Evolutionary conservation across 2,329 filamentous ascomycete species (phyloP).

Genomic region (Dryadomyces quercus-mongolicae): DNA sequence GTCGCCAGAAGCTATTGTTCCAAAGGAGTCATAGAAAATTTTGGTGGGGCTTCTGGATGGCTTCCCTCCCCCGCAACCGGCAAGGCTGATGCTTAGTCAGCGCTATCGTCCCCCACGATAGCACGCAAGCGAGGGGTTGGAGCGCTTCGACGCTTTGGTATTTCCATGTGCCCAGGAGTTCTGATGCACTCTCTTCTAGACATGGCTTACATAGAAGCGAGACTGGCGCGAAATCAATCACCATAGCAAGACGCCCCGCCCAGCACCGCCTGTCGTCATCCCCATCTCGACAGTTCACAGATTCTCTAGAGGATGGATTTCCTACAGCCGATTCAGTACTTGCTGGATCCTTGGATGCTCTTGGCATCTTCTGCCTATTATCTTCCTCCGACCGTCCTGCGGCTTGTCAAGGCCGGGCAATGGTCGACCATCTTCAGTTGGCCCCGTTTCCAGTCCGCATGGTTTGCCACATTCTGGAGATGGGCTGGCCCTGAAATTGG

Average conservation of each 20-base stretch:
- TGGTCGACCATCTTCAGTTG: constrained; percentile 27
- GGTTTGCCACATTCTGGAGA: constrained; percentile 53
- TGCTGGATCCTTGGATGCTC: constrained; percentile 40
- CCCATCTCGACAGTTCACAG: too few species aligned
- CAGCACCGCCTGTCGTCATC: too few species aligned
- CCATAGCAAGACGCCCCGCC: too few species aligned
- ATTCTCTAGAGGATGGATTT: constrained; percentile 7
- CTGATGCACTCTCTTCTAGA: too few species aligned
- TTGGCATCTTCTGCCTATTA: constrained; percentile 33
- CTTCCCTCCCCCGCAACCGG: too few species aligned
- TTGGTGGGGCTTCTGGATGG: neutral
- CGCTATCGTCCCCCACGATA: too few species aligned
- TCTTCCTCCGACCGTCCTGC: constrained; percentile 37
- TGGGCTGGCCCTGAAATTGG: constrained; percentile 38
- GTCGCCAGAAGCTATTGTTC: neutral
- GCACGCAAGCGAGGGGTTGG: too few species aligned
- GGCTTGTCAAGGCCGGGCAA: constrained; percentile 24
- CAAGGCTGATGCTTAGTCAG: neutral
- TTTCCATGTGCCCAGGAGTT: too few species aligned
- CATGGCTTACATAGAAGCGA: too few species aligned
- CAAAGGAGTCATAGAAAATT: neutral
- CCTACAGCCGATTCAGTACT: constrained; percentile 14
- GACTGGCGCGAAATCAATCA: too few species aligned
- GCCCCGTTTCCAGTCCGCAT: constrained; percentile 30
- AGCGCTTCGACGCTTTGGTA: too few species aligned